These are phyloP conservation scores for Trichomonascaceae sp. DNA, from an alignment of 1,139 yeast genomes.

Conservation along the genomic window DNA sequence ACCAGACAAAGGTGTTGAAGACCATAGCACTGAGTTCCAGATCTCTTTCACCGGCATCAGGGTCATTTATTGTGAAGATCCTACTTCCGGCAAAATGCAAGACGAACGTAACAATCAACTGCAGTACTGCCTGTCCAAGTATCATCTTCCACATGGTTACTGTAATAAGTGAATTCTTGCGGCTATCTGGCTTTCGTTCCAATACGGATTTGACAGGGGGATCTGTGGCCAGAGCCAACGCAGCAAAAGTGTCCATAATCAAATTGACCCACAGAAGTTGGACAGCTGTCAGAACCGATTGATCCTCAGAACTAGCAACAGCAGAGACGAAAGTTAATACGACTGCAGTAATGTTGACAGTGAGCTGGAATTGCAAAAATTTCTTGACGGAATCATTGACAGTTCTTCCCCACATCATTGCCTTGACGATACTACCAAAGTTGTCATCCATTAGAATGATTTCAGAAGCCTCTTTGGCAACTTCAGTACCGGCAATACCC, in stretches of 20 bases:
- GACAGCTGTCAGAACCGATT: constrained; percentile 91
- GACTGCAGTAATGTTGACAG: constrained; percentile 95
- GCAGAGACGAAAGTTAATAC: constrained; percentile 89
- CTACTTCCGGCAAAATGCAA: constrained; percentile 71
- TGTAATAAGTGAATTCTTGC: constrained; percentile 73
- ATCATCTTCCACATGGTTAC: constrained; percentile 99
- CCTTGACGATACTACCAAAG: constrained; percentile 90
- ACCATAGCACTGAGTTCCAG: constrained; percentile 67
- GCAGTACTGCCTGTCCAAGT: constrained; percentile 74
- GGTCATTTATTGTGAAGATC: constrained; percentile 42
- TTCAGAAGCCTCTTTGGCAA: constrained; percentile 76
- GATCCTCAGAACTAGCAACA: constrained; percentile 69
- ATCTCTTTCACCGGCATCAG: background rate
- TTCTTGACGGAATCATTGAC: constrained; percentile 92
- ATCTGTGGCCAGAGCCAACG: constrained; percentile 95
- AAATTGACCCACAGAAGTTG: constrained; percentile 95
- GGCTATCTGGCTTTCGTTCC: constrained; percentile 78
- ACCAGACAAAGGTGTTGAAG: constrained; percentile 95
- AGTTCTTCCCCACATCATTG: constrained; percentile 99
- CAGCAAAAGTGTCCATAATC: constrained; percentile 98
- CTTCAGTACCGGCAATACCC: constrained; percentile 79
- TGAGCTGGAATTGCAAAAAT: constrained; percentile 90
- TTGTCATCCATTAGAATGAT: constrained; percentile 77
- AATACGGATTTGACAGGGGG: constrained; percentile 82
- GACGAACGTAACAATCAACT: constrained; percentile 68